phyloP scores from a whole-genome alignment of 352 stramenopile species.

The Phytophthora colocasiae region DNA sequence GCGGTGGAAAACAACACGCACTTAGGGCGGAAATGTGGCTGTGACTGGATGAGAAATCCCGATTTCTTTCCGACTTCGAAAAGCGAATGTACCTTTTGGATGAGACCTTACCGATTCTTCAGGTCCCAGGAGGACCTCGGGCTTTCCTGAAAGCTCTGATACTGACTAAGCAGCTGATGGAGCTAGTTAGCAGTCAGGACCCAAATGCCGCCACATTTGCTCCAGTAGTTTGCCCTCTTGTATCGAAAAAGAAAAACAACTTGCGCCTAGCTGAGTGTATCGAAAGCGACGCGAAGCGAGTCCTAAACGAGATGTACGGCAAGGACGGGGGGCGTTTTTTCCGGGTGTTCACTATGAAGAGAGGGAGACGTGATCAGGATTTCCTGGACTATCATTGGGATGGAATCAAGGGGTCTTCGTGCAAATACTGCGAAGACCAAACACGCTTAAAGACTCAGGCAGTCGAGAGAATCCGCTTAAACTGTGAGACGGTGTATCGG shows the following conservation, averaged over 20 bases:
- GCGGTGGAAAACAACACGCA: constrained; percentile 9
- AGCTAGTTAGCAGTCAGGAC: background rate
- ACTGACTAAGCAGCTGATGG: constrained; percentile 1
- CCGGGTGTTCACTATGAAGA: background rate
- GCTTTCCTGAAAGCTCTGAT: constrained; percentile 6
- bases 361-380: background rate
- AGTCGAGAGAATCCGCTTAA: background rate
- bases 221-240: constrained; percentile 3
- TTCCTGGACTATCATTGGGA: no score
- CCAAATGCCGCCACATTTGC: background rate
- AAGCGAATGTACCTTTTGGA: constrained; percentile 8
- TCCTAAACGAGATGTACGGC: background rate
- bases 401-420: no score
- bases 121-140: background rate
- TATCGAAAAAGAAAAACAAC: background rate
- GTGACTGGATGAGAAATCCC: constrained; percentile 27
- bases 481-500: constrained; percentile 11
- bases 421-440: background rate
- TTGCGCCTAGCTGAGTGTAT: background rate
- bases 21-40: constrained; percentile 12
- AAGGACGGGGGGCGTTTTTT: constrained; percentile 2
- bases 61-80: constrained; percentile 6
- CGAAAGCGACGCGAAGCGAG: background rate
- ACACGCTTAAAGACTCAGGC: background rate
- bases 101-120: constrained; percentile 10